A percentile compares a stretch with the other conserved stretches of the same genome.
phyloP scores from a whole-genome alignment of 805 yeast genomes.

The Saccharomycodes ludwigii region DNA sequence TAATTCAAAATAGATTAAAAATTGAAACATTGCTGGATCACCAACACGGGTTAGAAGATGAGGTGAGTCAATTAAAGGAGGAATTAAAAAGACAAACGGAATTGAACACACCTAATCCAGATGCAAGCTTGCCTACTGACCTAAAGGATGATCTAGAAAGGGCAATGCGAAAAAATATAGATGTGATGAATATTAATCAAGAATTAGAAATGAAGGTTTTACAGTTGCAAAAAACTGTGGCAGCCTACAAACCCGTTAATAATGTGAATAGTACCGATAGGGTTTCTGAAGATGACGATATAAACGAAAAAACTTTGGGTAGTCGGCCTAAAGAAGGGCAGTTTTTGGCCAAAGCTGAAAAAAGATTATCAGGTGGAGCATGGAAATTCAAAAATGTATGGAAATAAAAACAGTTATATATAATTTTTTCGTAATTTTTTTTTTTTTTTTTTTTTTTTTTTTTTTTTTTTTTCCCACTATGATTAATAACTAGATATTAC shows the following conservation, averaged over 20 bases:
- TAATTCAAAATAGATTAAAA: slow-evolving; percentile 67
- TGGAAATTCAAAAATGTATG: no score
- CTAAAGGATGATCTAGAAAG: slow-evolving; percentile 41
- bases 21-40: slow-evolving; percentile 70
- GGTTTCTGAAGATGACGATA: no score
- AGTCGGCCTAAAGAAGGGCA: no score
- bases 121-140: slow-evolving; percentile 26
- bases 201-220: slow-evolving; percentile 41
- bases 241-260: slow-evolving; percentile 22
- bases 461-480: no score
- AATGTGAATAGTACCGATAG: slow-evolving; percentile 6
- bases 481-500: no score
- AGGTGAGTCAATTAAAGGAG: slow-evolving; percentile 28
- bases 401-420: no score
- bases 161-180: slow-evolving; percentile 48
- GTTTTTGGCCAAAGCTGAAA: no score
- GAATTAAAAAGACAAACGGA: slow-evolving; percentile 19
- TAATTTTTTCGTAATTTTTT: no score
- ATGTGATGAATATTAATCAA: slow-evolving; percentile 54
- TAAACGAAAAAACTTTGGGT: no score
- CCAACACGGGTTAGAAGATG: slow-evolving; percentile 44
- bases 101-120: slow-evolving; percentile 20
- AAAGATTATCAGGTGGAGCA: no score
- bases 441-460: no score
- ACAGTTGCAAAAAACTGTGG: slow-evolving; percentile 30